phyloP scores from a whole-genome alignment of 2,329 filamentous ascomycete genomes.

The Lanzia echinophila region DNA sequence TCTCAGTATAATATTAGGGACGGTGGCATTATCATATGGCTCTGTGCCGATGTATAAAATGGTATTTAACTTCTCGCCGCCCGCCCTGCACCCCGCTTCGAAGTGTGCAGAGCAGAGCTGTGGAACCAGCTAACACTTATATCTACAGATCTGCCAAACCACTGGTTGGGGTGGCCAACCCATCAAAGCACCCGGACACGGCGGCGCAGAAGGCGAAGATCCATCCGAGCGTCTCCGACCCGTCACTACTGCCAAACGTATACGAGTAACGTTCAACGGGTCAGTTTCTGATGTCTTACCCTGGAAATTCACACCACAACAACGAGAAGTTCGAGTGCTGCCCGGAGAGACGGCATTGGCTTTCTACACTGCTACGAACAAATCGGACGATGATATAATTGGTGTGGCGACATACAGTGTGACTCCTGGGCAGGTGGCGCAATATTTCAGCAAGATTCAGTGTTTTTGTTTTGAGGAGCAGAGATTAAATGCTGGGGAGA shows the following conservation, averaged over 20 bases:
- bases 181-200: constrained; percentile 69
- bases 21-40: constrained; percentile 73
- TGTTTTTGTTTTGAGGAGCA: constrained; percentile 99
- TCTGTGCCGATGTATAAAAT: constrained; percentile 85
- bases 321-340: constrained; percentile 90
- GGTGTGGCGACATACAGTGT: constrained; percentile 97
- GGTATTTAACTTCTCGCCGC: constrained; percentile 39
- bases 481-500: constrained; percentile 87
- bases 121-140: constrained; percentile 10
- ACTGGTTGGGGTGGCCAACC: constrained; percentile 92
- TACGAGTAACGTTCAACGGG: constrained; percentile 93
- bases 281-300: constrained; percentile 92
- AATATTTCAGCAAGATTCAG: constrained; percentile 99
- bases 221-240: constrained; percentile 72
- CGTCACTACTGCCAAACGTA: constrained; percentile 71
- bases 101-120: too few species aligned
- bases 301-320: constrained; percentile 96
- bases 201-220: constrained; percentile 49
- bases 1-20: constrained; percentile 70
- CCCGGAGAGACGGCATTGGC: constrained; percentile 95
- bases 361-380: constrained; percentile 96
- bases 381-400: constrained; percentile 85
- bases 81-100: background rate
- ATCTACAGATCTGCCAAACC: constrained; percentile 65
- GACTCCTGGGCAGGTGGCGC: constrained; percentile 88